Evolutionary conservation across 441 rosid genomes (phyloP).

Genomic region (Erodium moschatum): DNA sequence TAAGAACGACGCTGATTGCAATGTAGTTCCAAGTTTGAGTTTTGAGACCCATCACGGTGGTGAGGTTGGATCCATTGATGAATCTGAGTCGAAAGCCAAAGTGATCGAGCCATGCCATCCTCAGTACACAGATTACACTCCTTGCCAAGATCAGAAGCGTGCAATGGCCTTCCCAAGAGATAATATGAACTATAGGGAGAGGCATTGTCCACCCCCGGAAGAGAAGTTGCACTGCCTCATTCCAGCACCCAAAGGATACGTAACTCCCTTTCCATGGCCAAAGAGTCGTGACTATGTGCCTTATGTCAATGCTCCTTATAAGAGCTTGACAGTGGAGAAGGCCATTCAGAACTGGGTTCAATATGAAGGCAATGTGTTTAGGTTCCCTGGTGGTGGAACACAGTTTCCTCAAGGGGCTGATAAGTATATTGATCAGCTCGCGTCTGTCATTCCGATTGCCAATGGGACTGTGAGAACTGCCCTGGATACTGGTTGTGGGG

Average conservation of each 20-base stretch:
- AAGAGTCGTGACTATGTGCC: slow-evolving; percentile 95
- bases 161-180: slow-evolving; percentile 97
- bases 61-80: slow-evolving; percentile 32
- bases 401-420: slow-evolving; percentile 98
- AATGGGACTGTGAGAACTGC: slow-evolving; percentile 95
- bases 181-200: slow-evolving; percentile 77
- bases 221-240: slow-evolving; percentile 71
- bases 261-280: slow-evolving; percentile 95
- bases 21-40: slow-evolving; percentile 53
- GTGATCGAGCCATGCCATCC: slow-evolving; percentile 55
- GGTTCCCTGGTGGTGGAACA: slow-evolving; percentile 97
- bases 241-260: slow-evolving; percentile 89
- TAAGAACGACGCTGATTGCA: slow-evolving; percentile 72
- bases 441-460: slow-evolving; percentile 72
- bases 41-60: slow-evolving; percentile 93
- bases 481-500: slow-evolving; percentile 97
- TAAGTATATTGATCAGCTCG: slow-evolving; percentile 81
- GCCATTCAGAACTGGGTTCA: slow-evolving; percentile 99
- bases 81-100: slow-evolving; percentile 44
- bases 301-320: slow-evolving; percentile 90
- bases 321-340: slow-evolving; percentile 93
- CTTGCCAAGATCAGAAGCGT: slow-evolving; percentile 87
- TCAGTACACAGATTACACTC: slow-evolving; percentile 71
- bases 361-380: slow-evolving; percentile 82
- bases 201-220: slow-evolving; percentile 68